These are phyloP conservation scores for Diplogelasinospora grovesii DNA, from an alignment of 495 filamentous ascomycete genomes.

Conservation along the genomic window DNA sequence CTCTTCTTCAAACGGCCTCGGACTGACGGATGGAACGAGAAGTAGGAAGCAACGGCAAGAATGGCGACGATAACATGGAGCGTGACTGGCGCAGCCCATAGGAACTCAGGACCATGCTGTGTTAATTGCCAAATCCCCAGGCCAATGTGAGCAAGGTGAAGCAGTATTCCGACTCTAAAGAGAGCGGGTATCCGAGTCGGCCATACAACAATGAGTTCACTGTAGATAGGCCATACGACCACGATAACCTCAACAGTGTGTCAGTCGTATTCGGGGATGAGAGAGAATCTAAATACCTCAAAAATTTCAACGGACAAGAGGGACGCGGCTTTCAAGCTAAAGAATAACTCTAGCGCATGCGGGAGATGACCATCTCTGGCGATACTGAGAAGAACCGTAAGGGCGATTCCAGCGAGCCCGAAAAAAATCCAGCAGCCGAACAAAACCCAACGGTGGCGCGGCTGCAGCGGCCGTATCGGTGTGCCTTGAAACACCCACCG, in stretches of 20 bases:
- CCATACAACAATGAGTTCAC: too few species aligned
- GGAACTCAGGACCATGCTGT: neutral
- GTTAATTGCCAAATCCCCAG: neutral
- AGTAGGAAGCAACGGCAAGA: neutral
- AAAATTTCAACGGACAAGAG: neutral
- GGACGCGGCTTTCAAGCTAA: neutral
- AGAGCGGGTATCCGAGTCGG: neutral
- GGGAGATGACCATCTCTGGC: neutral
- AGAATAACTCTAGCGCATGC: neutral
- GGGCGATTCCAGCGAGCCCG: neutral
- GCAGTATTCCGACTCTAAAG: neutral
- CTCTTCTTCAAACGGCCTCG: neutral
- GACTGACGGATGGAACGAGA: neutral
- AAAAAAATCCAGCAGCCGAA: neutral
- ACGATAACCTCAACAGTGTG: neutral
- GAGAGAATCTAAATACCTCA: conserved; percentile 1
- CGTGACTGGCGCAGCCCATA: neutral
- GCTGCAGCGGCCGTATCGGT: neutral
- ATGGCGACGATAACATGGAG: neutral
- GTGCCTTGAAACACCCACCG: neutral
- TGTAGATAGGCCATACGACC: neutral
- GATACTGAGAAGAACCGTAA: neutral
- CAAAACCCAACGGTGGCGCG: neutral
- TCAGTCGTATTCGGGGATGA: neutral
- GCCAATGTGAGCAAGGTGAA: neutral